Conservation (phyloP, 2,329 filamentous ascomycete species). For the Fusarium begoniae region DNA sequence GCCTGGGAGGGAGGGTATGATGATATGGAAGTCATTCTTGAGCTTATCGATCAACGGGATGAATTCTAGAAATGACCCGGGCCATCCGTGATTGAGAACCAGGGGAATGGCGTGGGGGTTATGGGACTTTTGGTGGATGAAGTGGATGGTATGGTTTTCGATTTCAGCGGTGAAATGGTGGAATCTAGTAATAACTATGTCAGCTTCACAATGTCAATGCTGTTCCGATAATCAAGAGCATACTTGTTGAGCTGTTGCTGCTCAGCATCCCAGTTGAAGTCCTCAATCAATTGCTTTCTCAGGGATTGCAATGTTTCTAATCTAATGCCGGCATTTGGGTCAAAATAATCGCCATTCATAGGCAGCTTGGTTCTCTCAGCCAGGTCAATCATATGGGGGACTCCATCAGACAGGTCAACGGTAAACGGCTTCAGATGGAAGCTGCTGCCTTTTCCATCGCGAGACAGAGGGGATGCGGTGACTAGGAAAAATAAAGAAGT, state of each 20-base stretch:
- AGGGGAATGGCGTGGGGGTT: neutral
- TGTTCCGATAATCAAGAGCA: neutral
- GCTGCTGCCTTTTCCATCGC: too few relatives aligned
- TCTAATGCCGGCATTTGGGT: accelerated
- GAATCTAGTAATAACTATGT: neutral
- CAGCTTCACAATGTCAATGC: accelerated
- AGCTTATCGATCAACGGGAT: neutral
- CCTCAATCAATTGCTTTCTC: neutral
- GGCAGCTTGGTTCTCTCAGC: neutral
- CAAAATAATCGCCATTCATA: neutral
- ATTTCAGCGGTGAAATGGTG: neutral
- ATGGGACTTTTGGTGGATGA: neutral
- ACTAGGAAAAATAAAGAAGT: neutral
- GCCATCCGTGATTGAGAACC: neutral
- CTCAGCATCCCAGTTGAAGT: neutral
- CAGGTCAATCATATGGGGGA: neutral
- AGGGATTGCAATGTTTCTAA: neutral
- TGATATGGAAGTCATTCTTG: neutral
- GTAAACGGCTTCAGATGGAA: neutral
- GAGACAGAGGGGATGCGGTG: neutral
- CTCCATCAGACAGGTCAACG: neutral
- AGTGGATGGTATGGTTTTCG: neutral
- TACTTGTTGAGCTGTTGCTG: neutral
- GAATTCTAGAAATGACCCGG: neutral
- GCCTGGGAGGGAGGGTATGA: neutral